Evolutionary conservation across 192 early-diverging fungal genomes (phyloP).

Genomic region (Backusella australiensis): DNA sequence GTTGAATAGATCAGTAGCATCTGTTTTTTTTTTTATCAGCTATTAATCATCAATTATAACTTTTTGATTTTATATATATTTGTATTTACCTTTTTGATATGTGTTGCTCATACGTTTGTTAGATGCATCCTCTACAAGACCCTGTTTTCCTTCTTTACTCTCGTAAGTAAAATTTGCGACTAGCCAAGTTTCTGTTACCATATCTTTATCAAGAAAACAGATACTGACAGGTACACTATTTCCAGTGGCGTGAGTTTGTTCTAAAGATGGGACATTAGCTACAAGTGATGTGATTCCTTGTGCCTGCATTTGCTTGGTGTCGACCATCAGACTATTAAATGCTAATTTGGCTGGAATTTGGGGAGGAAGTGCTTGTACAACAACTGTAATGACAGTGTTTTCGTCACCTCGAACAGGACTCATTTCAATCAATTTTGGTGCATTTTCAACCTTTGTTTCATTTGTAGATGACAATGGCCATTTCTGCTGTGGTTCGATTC

Average conservation of each 20-base stretch:
- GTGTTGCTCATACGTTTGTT: background rate
- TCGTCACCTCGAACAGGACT: background rate
- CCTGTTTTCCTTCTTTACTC: background rate
- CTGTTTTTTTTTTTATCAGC: background rate
- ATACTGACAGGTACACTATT: slow-evolving; percentile 42
- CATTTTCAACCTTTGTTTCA: background rate
- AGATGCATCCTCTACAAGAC: background rate
- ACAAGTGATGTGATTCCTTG: slow-evolving; percentile 39
- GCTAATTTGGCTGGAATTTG: slow-evolving; percentile 29
- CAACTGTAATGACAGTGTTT: slow-evolving; percentile 9
- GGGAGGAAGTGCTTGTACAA: background rate
- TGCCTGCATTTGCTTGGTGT: slow-evolving; percentile 44
- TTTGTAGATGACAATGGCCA: background rate
- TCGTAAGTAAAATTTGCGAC: slow-evolving; percentile 34
- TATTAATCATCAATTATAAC: background rate
- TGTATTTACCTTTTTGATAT: background rate
- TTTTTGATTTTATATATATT: background rate
- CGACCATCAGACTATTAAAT: slow-evolving; percentile 43
- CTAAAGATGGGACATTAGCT: slow-evolving; percentile 40
- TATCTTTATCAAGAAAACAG: slow-evolving; percentile 39
- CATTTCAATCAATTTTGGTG: background rate
- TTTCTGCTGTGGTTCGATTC: background rate
- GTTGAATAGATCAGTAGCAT: background rate
- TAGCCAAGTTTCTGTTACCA: slow-evolving; percentile 41
- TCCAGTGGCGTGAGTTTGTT: slow-evolving; percentile 30